phyloP scores from a whole-genome alignment of 139 green algal genomes.

The Micromonas commoda region DNA sequence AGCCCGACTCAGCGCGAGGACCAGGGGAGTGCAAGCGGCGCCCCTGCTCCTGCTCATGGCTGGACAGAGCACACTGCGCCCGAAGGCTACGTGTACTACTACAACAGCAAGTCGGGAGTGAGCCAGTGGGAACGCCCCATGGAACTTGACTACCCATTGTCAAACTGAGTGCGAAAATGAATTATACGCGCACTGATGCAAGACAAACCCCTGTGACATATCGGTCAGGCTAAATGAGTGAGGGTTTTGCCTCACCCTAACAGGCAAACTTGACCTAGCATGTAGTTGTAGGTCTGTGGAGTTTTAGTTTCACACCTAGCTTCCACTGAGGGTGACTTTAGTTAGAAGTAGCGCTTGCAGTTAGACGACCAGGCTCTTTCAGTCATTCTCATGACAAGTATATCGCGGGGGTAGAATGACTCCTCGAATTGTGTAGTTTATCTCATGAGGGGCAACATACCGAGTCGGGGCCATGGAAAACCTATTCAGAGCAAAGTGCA shows the following conservation, averaged over 20 bases:
- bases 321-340: no score
- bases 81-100: slow-evolving; percentile 36
- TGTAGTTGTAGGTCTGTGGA: background rate
- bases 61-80: slow-evolving; percentile 33
- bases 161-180: background rate
- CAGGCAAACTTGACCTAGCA: background rate
- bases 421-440: no score
- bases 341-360: no score
- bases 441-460: no score
- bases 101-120: slow-evolving; percentile 35
- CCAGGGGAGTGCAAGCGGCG: background rate
- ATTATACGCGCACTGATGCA: background rate
- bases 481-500: no score
- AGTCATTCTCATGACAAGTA: no score
- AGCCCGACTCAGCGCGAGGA: background rate
- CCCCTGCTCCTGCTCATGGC: slow-evolving; percentile 14
- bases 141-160: slow-evolving; percentile 28
- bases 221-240: background rate
- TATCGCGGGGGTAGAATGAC: no score
- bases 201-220: background rate
- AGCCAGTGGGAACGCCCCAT: slow-evolving; percentile 32
- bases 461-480: no score
- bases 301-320: background rate
- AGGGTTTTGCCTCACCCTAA: background rate
- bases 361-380: no score